Evolutionary conservation across 257 asterid genomes (phyloP), one percentile per base, ranked within the genome.

Genomic region (Plantago ovata): DNA sequence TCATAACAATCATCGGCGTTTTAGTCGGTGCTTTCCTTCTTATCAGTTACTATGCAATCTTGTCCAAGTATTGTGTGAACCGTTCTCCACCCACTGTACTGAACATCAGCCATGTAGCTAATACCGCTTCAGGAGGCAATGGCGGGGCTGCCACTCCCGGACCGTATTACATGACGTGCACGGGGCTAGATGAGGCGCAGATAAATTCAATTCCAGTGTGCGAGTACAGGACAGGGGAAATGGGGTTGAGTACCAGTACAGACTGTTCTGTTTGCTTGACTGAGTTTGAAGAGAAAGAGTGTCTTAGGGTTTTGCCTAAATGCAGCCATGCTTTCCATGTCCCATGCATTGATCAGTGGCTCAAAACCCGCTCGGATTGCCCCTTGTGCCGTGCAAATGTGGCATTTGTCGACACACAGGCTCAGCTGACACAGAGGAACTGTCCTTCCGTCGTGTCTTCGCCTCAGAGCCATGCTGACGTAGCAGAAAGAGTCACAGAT

Each of bases 241-340:
- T 28, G 36, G 56, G 18, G 14, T 22, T 22, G 28, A 50, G 36
- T 50, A 50, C 23, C 12, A 15, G 23, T 32, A 50, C 56, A 4
- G 28, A 22, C 56, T 50, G 56, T 50, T 50, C 56, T 3, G 38
- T 50, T 20, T 50, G 56, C 3, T 22, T 50, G 11, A 22, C 56
- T 6, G 56, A 50, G 38, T 50, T 50, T 50, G 56, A 50, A 1
- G 56, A 50, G 56, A 22, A 50, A 10, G 56, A 50, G 56, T 10
- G 32, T 16, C 56, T 50, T 20, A 13, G 56, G 56, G 7, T 50
- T n/a, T 22, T 50, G 28, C 56, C 56, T 11, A 50, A 50, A 50
- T 50, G 56, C 38, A 50, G 56, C 28, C 56, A 50, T 50, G 56
- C 56, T 50, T 50, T 50, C 28, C 56, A 50, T 50, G 56, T 50